Base-by-base conservation (phyloP, 2,329 filamentous ascomycete species). In the Colletotrichum costaricense region DNA sequence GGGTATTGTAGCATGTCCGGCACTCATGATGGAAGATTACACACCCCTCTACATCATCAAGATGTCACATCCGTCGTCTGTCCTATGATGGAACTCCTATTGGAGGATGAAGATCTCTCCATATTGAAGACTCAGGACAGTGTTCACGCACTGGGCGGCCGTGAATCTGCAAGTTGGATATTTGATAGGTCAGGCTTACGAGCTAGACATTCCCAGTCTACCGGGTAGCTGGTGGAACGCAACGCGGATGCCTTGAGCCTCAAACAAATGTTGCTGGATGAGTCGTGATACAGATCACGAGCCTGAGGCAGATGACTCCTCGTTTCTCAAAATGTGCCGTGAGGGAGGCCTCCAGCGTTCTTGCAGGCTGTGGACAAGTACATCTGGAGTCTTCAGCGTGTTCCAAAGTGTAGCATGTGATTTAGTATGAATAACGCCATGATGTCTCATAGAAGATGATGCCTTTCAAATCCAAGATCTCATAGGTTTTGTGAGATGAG, bases 11-110 rank as follows among this genome's bases (percentile, higher is more conserved):
- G 19, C 19, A 22, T 11, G 8, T 9, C 1, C 2, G 8, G 42
- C 19, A 22, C 0, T 11, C 19, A 2, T 2, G 4, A 22, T 3
- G 5, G 16, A 22, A n/a, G 19, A 22, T 9, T 5, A 4, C 42
- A 49, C 42, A 1, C 42, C 42, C 42, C 19, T 49, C 19, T 49
- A 49, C 19, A 11, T 22, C 7, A 22, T 22, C 8, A 3, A 49
- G 19, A 22, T 49, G 42, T 49, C 42, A 19, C 42, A 22, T 22
- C 3, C 19, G 4, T 49, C 8, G 16, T 3, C 6, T 16, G 4
- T 2, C 2, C 19, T 6, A 1, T 49, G 0, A 22, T 8, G 0
- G 2, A 28, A 3, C 11, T 1, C 24, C 42, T 30, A 38, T 11
- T 30, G 19, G 46, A 16, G 26, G 5, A 9, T 22, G 1, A 0